Base-by-base conservation (phyloP, 352 stramenopile species). In the Phytophthora pluvialis region DNA sequence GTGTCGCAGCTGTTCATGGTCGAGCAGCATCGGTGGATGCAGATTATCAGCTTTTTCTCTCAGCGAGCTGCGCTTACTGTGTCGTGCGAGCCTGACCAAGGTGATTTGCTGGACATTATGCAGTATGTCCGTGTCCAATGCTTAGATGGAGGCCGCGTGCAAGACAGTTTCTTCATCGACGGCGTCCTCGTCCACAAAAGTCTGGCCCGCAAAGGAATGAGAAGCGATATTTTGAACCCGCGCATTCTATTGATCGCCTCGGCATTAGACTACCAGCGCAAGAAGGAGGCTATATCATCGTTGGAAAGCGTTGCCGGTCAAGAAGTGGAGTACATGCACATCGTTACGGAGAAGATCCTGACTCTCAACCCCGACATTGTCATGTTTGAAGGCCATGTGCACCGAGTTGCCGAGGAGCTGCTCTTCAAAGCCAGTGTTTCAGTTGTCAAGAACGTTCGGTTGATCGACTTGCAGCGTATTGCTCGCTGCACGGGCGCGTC, bases 281-380 rank as follows among this genome's bases (percentile, higher is more conserved):
- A 91, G 49, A 94, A 93, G 51, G 85, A 94, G 35, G 81, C 72
- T 4, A 92, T 96, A 16, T 86, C 86, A 18, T 94, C 86, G 11
- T 61, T 96, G 21, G 88, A 96, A 61, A 90, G 80, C 55, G 88
- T 96, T 26, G 88, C 86, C 0, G 76, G 76, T 1, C 86, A 95
- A 77, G 88, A 96, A 80, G 72, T 93, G 31, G 88, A 96, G 75
- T 96, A 96, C 66, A 96, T 96, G 88, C 86, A 94, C 50, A 92
- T 96, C 10, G 86, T 93, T n/a, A 87, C 82, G 1, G 88, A 94
- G 54, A 96, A 96, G 51, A 93, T 96, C 38, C 76, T 93, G 77
- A 94, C 83, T 38, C 69, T 95, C 18, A 83, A 83, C 16, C 88
- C 88, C 0, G 88, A 96, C 48, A 93, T 96, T 47, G 86, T 95